phyloP scores from a whole-genome alignment of 2,329 filamentous ascomycete genomes.

The Xylaria sp. region DNA sequence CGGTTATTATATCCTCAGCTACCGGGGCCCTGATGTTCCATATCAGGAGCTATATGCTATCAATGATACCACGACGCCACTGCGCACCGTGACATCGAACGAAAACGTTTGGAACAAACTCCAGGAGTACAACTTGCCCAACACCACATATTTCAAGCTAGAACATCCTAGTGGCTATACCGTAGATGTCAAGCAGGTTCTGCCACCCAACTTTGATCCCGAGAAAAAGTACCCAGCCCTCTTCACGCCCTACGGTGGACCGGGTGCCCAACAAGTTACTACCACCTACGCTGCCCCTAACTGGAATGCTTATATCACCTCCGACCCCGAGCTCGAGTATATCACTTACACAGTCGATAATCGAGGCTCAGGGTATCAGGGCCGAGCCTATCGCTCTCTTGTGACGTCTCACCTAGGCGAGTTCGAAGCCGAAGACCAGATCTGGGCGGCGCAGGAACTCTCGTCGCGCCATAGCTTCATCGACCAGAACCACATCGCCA shows the following conservation, averaged over 20 bases:
- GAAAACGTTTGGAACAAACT: slow-evolving; percentile 60
- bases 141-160: slow-evolving; percentile 68
- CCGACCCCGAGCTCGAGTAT: slow-evolving; percentile 70
- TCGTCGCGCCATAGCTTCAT: slow-evolving; percentile 57
- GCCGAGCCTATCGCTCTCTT: slow-evolving; percentile 64
- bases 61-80: slow-evolving; percentile 56
- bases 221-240: slow-evolving; percentile 69
- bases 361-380: slow-evolving; percentile 69
- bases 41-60: slow-evolving; percentile 70
- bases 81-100: slow-evolving; percentile 66
- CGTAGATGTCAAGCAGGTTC: slow-evolving; percentile 68
- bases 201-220: slow-evolving; percentile 68
- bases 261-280: slow-evolving; percentile 64
- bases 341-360: slow-evolving; percentile 72
- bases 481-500: slow-evolving; percentile 64
- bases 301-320: slow-evolving; percentile 68
- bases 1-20: slow-evolving; percentile 69
- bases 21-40: slow-evolving; percentile 69
- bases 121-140: slow-evolving; percentile 65
- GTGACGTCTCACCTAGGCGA: slow-evolving; percentile 66
- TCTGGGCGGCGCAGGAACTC: slow-evolving; percentile 67
- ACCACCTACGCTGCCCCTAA: slow-evolving; percentile 61
- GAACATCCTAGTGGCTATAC: slow-evolving; percentile 64
- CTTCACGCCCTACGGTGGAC: slow-evolving; percentile 72
- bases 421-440: slow-evolving; percentile 69